phyloP scores from a whole-genome alignment of 345 rosid species.

The Capsella bursapastoris region DNA sequence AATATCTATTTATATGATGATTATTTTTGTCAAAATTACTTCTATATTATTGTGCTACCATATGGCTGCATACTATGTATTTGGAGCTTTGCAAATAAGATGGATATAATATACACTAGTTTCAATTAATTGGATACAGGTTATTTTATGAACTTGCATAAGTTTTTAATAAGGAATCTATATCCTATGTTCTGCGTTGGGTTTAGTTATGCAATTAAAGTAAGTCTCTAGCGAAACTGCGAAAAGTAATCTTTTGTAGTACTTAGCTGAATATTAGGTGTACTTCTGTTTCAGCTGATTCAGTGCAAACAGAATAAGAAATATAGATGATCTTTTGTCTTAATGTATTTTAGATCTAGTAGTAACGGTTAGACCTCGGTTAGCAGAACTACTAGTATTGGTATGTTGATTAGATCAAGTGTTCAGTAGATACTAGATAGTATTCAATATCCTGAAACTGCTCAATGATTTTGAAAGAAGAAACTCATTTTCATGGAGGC shows the following conservation, averaged over 20 bases:
- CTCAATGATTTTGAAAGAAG: not conserved
- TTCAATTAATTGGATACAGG: not conserved
- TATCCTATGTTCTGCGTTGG: not conserved
- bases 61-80: slow-evolving; percentile 4
- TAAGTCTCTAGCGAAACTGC: not conserved
- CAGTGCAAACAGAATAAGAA: too few relatives aligned
- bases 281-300: slow-evolving; percentile 12
- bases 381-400: not conserved
- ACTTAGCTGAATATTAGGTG: not conserved
- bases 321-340: not conserved
- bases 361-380: not conserved
- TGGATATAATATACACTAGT: not conserved
- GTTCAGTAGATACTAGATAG: not conserved
- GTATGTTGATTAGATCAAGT: slow-evolving; percentile 10
- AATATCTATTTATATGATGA: not conserved
- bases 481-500: not conserved
- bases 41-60: not conserved
- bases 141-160: not conserved
- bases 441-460: not conserved
- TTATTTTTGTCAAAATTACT: not conserved
- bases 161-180: not conserved
- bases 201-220: not conserved
- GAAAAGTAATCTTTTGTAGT: not conserved
- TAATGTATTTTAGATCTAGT: not conserved
- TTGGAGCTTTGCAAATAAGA: not conserved